phyloP scores from a whole-genome alignment of 768 basidiomycete genomes.

The Suillus subaureus region DNA sequence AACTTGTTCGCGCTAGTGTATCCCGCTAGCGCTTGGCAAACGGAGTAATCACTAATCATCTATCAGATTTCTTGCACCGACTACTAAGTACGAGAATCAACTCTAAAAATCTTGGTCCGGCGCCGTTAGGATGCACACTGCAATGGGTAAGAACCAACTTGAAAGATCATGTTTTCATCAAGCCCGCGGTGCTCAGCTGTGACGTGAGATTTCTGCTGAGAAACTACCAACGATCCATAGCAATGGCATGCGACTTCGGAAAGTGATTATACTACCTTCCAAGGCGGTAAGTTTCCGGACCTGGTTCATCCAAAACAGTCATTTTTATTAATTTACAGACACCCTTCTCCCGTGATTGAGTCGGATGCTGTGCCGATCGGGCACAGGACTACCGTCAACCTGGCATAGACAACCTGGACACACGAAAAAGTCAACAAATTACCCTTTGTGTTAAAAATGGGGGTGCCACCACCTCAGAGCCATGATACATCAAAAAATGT shows the following conservation, averaged over 20 bases:
- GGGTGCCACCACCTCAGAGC: not conserved
- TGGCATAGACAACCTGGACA: no score
- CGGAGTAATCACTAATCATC: constrained; percentile 3
- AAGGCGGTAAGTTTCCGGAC: constrained; percentile 3
- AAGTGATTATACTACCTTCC: constrained; percentile 8
- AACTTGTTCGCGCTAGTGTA: not conserved
- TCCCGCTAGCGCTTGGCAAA: not conserved
- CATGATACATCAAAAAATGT: not conserved
- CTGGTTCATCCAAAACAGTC: not conserved
- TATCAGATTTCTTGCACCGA: not conserved
- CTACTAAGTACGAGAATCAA: not conserved
- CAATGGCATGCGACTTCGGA: constrained; percentile 9
- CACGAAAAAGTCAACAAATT: not conserved
- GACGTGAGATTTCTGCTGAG: constrained; percentile 9
- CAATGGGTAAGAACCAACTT: not conserved
- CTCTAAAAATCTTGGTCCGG: not conserved
- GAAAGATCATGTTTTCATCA: not conserved
- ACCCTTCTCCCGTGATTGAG: constrained; percentile 7
- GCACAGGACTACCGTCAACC: not conserved
- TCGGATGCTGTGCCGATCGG: constrained; percentile 8
- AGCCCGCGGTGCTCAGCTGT: constrained; percentile 4
- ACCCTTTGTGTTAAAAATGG: not conserved
- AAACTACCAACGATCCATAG: constrained; percentile 7
- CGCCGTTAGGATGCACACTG: not conserved
- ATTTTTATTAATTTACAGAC: constrained; percentile 2